A percentile compares a stretch with the other conserved stretches of the same genome.
Conservation (phyloP, 306 rosid species). For the Aeschynomene evenia region DNA sequence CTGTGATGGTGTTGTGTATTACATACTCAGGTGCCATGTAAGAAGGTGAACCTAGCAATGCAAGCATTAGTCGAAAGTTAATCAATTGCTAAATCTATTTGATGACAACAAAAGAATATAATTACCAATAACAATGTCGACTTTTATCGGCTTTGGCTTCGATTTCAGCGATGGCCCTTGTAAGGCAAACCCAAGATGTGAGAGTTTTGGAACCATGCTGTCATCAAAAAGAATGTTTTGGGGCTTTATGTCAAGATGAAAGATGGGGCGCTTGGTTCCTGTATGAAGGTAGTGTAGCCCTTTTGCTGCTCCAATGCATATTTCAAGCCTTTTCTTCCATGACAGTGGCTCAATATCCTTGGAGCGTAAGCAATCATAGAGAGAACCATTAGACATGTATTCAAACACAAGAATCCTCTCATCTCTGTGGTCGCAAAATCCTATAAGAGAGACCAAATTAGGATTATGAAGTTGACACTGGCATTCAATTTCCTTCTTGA, state of each 20-base stretch:
- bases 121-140: background rate
- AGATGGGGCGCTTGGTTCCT: slow-evolving; percentile 1
- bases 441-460: background rate
- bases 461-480: slow-evolving; percentile 19
- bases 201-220: background rate
- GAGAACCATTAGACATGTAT: slow-evolving; percentile 4
- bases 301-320: slow-evolving; percentile 10
- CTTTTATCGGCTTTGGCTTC: background rate
- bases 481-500: slow-evolving; percentile 8
- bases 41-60: background rate
- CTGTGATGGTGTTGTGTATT: background rate
- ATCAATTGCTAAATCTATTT: too few relatives aligned
- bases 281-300: background rate
- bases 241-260: background rate
- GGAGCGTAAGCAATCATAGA: background rate
- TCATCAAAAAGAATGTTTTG: background rate
- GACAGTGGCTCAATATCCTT: background rate
- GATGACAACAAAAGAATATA: too few relatives aligned
- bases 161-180: background rate
- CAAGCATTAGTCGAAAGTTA: background rate
- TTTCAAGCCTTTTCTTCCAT: slow-evolving; percentile 1
- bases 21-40: background rate
- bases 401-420: slow-evolving; percentile 17
- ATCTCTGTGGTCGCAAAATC: background rate
- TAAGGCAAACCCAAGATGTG: background rate